Conservation (phyloP, 352 stramenopile genomes). For the Saprolegnia parasitica region DNA sequence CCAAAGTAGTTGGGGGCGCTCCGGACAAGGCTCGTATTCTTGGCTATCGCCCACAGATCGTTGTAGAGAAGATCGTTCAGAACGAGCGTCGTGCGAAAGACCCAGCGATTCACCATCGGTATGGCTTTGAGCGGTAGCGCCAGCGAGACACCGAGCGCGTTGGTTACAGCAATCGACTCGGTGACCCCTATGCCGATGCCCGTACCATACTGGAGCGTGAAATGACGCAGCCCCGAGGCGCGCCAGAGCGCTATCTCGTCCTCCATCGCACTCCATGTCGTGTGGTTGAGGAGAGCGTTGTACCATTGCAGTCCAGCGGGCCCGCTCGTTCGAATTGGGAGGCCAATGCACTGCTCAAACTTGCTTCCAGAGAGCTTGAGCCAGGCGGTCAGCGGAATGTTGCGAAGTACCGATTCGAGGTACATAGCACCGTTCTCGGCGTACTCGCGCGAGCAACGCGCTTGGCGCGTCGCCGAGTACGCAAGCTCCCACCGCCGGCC, state of each 20-base stretch:
- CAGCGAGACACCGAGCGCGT: slow-evolving; percentile 1
- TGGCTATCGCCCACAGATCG: not conserved
- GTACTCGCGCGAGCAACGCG: slow-evolving; percentile 7
- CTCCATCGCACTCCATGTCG: too few relatives aligned
- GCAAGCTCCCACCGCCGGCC: slow-evolving; percentile 12
- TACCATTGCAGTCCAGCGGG: not conserved
- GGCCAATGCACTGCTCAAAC: not conserved
- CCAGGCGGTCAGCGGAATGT: slow-evolving; percentile 5
- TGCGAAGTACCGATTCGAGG: slow-evolving; percentile 20
- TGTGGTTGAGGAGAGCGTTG: not conserved
- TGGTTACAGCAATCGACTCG: slow-evolving; percentile 5
- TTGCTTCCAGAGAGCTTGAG: not conserved
- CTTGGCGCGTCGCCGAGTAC: not conserved
- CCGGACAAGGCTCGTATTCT: slow-evolving; percentile 8
- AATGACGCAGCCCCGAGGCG: too few relatives aligned
- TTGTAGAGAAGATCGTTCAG: not conserved
- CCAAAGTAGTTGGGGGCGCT: slow-evolving; percentile 1
- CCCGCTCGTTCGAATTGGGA: not conserved
- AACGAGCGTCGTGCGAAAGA: not conserved
- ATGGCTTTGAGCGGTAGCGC: slow-evolving; percentile 6
- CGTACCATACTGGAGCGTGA: slow-evolving; percentile 24
- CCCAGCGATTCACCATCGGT: not conserved
- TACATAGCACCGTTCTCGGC: slow-evolving; percentile 6
- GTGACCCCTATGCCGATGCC: not conserved
- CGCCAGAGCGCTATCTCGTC: too few relatives aligned